Base-by-base conservation (phyloP, 306 rosid genomes). In the Cicer chorassanicum region DNA sequence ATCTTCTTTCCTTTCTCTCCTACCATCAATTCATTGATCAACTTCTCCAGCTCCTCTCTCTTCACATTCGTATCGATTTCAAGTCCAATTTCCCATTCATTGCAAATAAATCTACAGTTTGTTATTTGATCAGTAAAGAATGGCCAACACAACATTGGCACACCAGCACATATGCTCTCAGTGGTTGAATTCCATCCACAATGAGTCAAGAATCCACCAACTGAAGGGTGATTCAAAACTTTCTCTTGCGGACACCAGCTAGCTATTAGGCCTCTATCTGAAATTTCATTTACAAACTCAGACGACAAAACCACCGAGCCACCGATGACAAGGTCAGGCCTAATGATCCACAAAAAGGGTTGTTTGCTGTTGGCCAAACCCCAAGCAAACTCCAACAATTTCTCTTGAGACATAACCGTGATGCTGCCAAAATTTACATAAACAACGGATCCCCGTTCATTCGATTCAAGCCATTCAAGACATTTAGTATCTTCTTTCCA, bases 121-220 rank as follows among this genome's bases (percentile, higher is more conserved):
- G 80, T 65, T 13, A 73, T 73, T 4, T 75, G 73, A 14, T 75
- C 75, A 7, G 1, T 45, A 5, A 41, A 54, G 24, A 41, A 51
- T 5, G 80, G 80, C 73, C 80, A 75, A 53, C 80, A 75, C 19
- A 75, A 24, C 80, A 75, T 75, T 53, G 80, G 80, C 6, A 75
- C 73, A 9, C 80, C 80, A 0, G 73, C 80, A 24, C 66, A 75
- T 6, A 75, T 75, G 19, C 76, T 72, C 61, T 57, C 80, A 42
- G 46, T 53, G 14, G 57, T 75, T 65, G 80, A 75, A 46, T 75
- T 75, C 34, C 34, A 75, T 42, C 80, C 73, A 10, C 73, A 75
- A 14, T 75, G 80, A 41, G 73, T 75, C 65, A 75, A 65, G 14
- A 65, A 75, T 65, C 80, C 80, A 9, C 80, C 73, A 8, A 75